Evolutionary conservation across 2,329 filamentous ascomycete genomes (phyloP).

Genomic region (Verticillium longisporum): DNA sequence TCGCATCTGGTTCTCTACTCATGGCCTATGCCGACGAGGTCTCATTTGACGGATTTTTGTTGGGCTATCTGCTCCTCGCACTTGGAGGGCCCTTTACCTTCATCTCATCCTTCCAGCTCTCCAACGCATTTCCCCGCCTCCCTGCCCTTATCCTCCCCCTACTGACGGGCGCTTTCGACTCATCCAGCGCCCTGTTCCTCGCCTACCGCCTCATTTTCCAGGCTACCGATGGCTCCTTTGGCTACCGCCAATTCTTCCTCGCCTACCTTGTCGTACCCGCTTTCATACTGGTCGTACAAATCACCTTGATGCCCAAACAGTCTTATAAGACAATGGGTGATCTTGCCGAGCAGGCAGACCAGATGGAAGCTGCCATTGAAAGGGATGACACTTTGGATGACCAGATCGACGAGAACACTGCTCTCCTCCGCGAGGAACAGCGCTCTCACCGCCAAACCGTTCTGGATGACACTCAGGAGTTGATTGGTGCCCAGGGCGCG

Average conservation of each 20-base stretch:
- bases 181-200: slow-evolving; percentile 72
- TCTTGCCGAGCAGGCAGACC: slow-evolving; percentile 66
- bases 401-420: slow-evolving; percentile 51
- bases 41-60: slow-evolving; percentile 67
- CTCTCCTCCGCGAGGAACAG: slow-evolving; percentile 47
- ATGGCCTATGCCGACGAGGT: slow-evolving; percentile 62
- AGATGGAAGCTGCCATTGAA: slow-evolving; percentile 25
- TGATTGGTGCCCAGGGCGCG: slow-evolving; percentile 59
- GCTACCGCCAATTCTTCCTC: slow-evolving; percentile 63
- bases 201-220: slow-evolving; percentile 67
- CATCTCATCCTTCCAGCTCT: slow-evolving; percentile 77
- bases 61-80: slow-evolving; percentile 69
- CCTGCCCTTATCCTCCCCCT: slow-evolving; percentile 75
- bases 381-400: slow-evolving; percentile 38
- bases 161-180: slow-evolving; percentile 76
- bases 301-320: slow-evolving; percentile 65
- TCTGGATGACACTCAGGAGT: slow-evolving; percentile 63
- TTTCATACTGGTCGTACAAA: slow-evolving; percentile 58
- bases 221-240: slow-evolving; percentile 45
- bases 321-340: slow-evolving; percentile 85
- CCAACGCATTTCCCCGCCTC: slow-evolving; percentile 72
- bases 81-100: slow-evolving; percentile 77
- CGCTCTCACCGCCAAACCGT: slow-evolving; percentile 54
- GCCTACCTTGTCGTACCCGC: slow-evolving; percentile 64
- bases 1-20: slow-evolving; percentile 62